These are phyloP conservation scores for Edaphochlamys debaryana DNA, from an alignment of 139 green algal species.

Conservation along the genomic window DNA sequence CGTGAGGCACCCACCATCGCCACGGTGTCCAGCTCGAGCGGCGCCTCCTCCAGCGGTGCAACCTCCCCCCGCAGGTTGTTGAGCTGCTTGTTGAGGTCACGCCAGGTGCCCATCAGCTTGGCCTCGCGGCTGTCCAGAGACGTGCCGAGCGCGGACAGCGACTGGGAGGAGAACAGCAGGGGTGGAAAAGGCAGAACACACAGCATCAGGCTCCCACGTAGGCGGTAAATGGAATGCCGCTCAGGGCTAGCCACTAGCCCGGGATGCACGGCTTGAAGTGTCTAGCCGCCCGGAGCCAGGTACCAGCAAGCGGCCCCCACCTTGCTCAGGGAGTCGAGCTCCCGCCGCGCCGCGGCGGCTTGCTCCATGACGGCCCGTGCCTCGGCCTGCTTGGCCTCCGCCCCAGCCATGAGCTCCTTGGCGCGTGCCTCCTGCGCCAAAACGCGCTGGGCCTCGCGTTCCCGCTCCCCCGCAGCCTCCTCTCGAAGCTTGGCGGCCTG, in stretches of 20 bases:
- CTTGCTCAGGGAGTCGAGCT: conserved; percentile 8
- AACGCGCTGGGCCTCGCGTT: conserved; percentile 16
- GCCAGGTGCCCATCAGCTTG: conserved; percentile 43
- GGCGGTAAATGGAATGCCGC: no score
- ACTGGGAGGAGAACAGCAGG: no score
- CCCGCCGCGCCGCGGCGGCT: background rate
- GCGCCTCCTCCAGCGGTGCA: background rate
- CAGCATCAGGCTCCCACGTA: no score
- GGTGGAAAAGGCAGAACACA: no score
- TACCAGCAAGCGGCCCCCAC: conserved; percentile 3
- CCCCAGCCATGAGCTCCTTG: conserved; percentile 8
- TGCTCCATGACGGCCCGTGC: conserved; percentile 13
- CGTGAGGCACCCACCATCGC: no score
- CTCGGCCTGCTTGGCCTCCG: background rate
- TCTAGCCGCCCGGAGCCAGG: background rate
- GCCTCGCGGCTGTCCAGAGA: conserved; percentile 33
- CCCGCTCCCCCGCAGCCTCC: conserved; percentile 28
- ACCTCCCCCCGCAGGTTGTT: conserved; percentile 24
- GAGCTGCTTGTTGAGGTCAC: conserved; percentile 35
- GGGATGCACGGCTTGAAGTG: no score
- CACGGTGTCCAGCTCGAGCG: background rate
- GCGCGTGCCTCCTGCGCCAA: background rate
- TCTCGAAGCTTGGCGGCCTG: conserved; percentile 31
- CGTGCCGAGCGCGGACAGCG: background rate
- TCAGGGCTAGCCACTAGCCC: no score